Evolutionary conservation across 306 rosid species (phyloP), one percentile per base, ranked within the genome.

Genomic region (Prosopis cineraria): DNA sequence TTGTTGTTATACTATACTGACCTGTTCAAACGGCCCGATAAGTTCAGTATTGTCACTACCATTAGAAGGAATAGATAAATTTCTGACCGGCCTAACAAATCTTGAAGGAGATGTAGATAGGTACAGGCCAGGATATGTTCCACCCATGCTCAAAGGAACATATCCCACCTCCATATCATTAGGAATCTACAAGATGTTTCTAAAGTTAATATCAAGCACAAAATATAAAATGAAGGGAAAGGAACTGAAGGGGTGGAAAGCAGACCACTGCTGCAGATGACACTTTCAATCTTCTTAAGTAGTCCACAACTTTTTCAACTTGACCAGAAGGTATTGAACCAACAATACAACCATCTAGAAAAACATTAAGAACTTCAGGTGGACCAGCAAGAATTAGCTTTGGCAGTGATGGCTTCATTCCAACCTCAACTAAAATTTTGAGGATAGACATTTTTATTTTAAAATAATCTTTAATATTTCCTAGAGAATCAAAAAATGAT

Each of bases 1-100:
- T n/a, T n/a, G n/a, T n/a, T n/a, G n/a, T n/a, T n/a, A n/a, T 24
- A 16, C 31, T 19, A 66, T 73, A 82, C 36, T 72, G 34, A 95
- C 98, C 97, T 95, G 98, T 77, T 95, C 98, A 82, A 95, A 95
- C 73, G 98, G 98, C 45, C 98, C 98, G 74, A 95, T 88, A 79
- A 92, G 89, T 85, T 95, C 98, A 69, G 88, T 81, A 70, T 87
- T 79, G 72, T 89, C 87, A 80, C 66, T 81, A 75, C 87, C 93
- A 64, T 82, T 63, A 3, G 83, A 75, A 78, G 88, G 87, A 77
- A 84, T 76, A 69, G 92, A 89, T 87, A 89, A 75, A 82, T 95
- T 95, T 79, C 81, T 89, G 55, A 92, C 93, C 9, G 98, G 98
- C 80, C 98, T 92, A 75, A 95, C 87, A 81, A 95, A 92, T 85